phyloP scores from a whole-genome alignment of 2,329 filamentous ascomycete species.

The Fusarium torreyae region DNA sequence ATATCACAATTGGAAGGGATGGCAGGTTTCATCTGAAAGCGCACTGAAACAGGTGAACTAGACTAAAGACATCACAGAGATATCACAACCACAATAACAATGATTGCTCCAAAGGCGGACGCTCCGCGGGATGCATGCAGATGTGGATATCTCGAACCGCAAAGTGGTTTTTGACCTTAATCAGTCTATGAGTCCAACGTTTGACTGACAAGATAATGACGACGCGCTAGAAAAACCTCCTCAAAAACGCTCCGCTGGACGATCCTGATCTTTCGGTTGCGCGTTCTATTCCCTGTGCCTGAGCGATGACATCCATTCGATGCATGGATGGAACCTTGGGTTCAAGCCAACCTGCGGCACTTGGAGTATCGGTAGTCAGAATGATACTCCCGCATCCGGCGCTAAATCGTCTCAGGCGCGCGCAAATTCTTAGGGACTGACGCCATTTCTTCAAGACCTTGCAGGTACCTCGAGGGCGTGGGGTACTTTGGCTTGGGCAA shows the following conservation, averaged over 20 bases:
- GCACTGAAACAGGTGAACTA: not conserved
- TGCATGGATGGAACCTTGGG: not conserved
- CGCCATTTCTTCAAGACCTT: conserved; percentile 35
- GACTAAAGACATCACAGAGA: conserved; percentile 3
- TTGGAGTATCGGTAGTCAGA: conserved; percentile 28
- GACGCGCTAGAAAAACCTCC: conserved; percentile 10
- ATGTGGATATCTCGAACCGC: conserved; percentile 9
- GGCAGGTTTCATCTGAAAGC: conserved; percentile 2
- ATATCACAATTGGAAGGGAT: not conserved
- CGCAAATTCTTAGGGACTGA: conserved; percentile 24
- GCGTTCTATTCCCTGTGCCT: conserved; percentile 17
- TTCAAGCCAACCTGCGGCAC: conserved; percentile 24
- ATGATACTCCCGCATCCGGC: conserved; percentile 24
- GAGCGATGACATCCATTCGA: conserved; percentile 4
- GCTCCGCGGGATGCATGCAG: not conserved
- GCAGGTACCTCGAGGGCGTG: conserved; percentile 22
- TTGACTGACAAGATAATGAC: conserved; percentile 28
- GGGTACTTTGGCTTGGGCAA: conserved; percentile 29
- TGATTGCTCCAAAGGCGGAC: not conserved
- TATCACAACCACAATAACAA: not conserved
- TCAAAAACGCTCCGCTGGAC: conserved; percentile 4
- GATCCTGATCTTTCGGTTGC: conserved; percentile 25
- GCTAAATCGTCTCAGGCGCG: conserved; percentile 26
- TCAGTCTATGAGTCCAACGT: not conserved
- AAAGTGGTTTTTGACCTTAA: not conserved